These are phyloP conservation scores for Aureobasidium melanogenum DNA, from an alignment of 2,329 filamentous ascomycete genomes.

Conservation along the genomic window DNA sequence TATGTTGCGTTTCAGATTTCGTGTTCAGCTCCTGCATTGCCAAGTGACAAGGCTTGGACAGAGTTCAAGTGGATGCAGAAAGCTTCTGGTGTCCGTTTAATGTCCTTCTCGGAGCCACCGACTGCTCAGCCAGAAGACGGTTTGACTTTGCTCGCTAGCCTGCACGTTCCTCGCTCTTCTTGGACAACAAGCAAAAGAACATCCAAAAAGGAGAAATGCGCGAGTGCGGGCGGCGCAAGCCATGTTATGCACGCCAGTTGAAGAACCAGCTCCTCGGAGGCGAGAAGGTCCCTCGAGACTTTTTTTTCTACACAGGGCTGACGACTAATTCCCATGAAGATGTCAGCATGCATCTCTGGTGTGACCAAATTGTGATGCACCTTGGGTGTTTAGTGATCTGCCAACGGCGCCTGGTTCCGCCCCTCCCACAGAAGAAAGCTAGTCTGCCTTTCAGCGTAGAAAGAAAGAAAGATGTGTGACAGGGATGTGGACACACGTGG, in stretches of 20 bases:
- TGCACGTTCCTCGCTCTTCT: not conserved
- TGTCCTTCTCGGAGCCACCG: not conserved
- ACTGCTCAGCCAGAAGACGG: not conserved
- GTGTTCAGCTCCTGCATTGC: not conserved
- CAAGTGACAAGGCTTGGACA: not conserved
- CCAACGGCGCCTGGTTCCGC: not conserved
- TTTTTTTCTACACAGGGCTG: not conserved
- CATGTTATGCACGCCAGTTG: not conserved
- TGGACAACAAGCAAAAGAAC: not conserved
- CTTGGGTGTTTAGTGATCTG: not conserved
- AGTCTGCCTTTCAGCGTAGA: not conserved
- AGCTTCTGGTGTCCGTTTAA: not conserved
- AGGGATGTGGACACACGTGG: not conserved
- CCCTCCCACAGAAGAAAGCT: not conserved
- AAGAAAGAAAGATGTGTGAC: not conserved
- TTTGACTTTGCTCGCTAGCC: not conserved
- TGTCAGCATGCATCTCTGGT: not conserved
- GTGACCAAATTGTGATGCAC: not conserved
- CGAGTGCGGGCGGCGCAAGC: not conserved
- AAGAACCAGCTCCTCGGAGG: not conserved
- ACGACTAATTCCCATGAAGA: not conserved
- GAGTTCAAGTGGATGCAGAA: not conserved
- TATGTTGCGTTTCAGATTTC: not conserved
- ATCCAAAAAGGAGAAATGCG: not conserved
- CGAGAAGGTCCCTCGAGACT: not conserved